Percentiles rank a stretch among this genome's conserved stretches.
phyloP scores from a whole-genome alignment of 139 green algal species.

The Chlamydomonas urium region DNA sequence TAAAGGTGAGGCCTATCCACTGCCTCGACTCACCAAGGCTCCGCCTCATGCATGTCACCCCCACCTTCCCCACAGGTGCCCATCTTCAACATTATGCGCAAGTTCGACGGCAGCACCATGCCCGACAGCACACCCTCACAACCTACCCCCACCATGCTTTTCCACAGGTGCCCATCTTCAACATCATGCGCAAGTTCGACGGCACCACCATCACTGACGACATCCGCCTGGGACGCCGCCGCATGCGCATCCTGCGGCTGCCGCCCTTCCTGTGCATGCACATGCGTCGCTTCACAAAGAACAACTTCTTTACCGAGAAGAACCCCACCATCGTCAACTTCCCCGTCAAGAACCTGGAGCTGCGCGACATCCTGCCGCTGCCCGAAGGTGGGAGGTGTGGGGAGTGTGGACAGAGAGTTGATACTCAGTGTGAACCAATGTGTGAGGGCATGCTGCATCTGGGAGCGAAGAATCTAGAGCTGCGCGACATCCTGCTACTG shows the following conservation, averaged over 20 bases:
- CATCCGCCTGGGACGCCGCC: slow-evolving; percentile 68
- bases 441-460: no score
- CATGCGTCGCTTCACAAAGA: slow-evolving; percentile 92
- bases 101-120: slow-evolving; percentile 73
- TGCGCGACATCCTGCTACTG: slow-evolving; percentile 72
- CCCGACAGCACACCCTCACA: neutral
- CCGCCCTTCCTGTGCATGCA: slow-evolving; percentile 81
- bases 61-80: slow-evolving; percentile 52
- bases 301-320: slow-evolving; percentile 87
- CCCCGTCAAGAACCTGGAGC: slow-evolving; percentile 84
- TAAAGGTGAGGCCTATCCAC: neutral
- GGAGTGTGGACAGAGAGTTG: no score
- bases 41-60: neutral
- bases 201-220: slow-evolving; percentile 71
- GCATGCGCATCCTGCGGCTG: slow-evolving; percentile 76
- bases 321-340: slow-evolving; percentile 99
- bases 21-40: neutral
- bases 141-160: neutral
- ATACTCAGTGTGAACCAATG: neutral
- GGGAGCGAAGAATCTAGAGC: slow-evolving; percentile 90
- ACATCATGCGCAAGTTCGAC: slow-evolving; percentile 92
- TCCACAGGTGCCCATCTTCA: slow-evolving; percentile 85
- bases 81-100: slow-evolving; percentile 85
- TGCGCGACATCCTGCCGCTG: slow-evolving; percentile 73
- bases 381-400: slow-evolving; percentile 26